A percentile compares a stretch with the other conserved stretches of the same genome.
These are phyloP conservation scores for Sequoiadendron giganteum DNA, from an alignment of 75 land plant species.

Conservation along the genomic window DNA sequence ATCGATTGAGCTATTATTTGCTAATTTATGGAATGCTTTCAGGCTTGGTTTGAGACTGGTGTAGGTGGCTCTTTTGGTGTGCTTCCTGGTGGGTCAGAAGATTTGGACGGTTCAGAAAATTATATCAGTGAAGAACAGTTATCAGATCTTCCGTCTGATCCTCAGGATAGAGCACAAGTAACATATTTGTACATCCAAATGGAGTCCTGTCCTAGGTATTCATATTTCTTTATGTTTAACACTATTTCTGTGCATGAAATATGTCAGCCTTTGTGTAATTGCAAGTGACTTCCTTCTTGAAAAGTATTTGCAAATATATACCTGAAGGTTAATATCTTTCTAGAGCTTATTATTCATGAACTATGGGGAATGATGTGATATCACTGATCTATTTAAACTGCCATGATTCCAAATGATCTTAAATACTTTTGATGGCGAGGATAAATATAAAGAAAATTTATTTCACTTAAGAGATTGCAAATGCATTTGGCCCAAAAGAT, in stretches of 20 bases:
- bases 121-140: conserved; percentile 29
- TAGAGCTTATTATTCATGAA: background rate
- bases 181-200: conserved; percentile 92
- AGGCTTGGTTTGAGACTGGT: conserved; percentile 96
- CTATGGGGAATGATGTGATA: background rate
- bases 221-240: background rate
- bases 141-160: conserved; percentile 14
- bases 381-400: background rate
- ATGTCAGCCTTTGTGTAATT: background rate
- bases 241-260: background rate
- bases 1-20: background rate
- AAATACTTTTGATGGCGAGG: background rate
- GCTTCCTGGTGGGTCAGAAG: conserved; percentile 37
- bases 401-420: background rate
- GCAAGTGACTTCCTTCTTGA: background rate
- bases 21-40: conserved; percentile 8
- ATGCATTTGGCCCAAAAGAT: background rate
- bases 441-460: background rate
- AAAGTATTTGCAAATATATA: background rate
- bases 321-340: background rate
- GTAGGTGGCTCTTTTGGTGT: conserved; percentile 31
- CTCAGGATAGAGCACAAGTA: conserved; percentile 40
- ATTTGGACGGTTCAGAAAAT: conserved; percentile 36
- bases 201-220: conserved; percentile 94
- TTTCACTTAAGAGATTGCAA: background rate